Percentiles rank a stretch among this genome's conserved stretches.
These are phyloP conservation scores for Colletotrichum karsti DNA, from an alignment of 2,329 filamentous ascomycete genomes.

Conservation along the genomic window DNA sequence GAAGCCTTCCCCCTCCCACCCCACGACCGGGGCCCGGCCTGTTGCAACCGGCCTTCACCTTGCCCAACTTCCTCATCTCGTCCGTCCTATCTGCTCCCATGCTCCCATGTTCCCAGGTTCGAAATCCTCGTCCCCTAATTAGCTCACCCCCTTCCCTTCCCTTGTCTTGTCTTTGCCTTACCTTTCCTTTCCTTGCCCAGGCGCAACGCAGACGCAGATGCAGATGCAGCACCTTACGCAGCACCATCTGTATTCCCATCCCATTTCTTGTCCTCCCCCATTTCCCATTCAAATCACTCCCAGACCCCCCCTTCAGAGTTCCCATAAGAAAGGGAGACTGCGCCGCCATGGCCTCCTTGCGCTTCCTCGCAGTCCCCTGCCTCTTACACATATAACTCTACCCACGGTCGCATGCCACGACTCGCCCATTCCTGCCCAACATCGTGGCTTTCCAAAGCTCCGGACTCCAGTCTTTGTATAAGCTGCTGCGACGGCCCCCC, in stretches of 20 bases:
- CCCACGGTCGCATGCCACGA: constrained; percentile 22
- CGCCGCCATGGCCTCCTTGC: constrained; percentile 24
- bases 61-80: constrained; percentile 20
- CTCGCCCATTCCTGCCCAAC: background rate
- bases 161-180: background rate
- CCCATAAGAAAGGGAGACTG: constrained; percentile 21
- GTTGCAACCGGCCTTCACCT: constrained; percentile 25
- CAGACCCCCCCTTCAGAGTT: constrained; percentile 15
- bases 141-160: constrained; percentile 5
- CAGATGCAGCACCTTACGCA: too few species aligned
- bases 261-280: background rate
- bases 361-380: background rate
- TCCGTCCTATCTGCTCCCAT: constrained; percentile 8
- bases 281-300: constrained; percentile 1
- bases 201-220: background rate
- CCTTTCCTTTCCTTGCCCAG: background rate
- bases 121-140: constrained; percentile 13
- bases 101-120: background rate
- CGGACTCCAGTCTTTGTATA: background rate
- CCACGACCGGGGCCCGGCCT: constrained; percentile 26
- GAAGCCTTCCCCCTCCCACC: constrained; percentile 12
- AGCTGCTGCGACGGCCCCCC: background rate
- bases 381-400: constrained; percentile 12
- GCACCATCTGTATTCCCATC: background rate
- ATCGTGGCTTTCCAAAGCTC: background rate